Percentiles rank a stretch among this genome's conserved stretches.
Evolutionary conservation across 768 basidiomycete species (phyloP).

Genomic region (Hypholoma fasciculare): DNA sequence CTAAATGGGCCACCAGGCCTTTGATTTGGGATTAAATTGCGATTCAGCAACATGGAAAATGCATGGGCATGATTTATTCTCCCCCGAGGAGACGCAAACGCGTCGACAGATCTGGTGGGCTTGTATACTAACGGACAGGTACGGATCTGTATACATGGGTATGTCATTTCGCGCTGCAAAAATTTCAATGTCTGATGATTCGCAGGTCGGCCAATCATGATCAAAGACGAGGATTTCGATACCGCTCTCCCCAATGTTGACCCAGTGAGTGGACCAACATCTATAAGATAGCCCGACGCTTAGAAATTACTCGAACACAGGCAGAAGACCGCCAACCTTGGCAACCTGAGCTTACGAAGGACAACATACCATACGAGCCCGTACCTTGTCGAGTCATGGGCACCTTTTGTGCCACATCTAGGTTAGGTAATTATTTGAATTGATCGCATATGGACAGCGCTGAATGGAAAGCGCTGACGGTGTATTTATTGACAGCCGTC

Average conservation of each 20-base stretch:
- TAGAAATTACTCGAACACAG: slow-evolving; percentile 31
- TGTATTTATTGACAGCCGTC: slow-evolving; percentile 41
- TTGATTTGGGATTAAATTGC: slow-evolving; percentile 81
- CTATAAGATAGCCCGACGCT: background rate
- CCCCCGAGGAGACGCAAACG: slow-evolving; percentile 64
- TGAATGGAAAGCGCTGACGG: background rate
- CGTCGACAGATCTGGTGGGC: slow-evolving; percentile 82
- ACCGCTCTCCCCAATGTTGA: slow-evolving; percentile 58
- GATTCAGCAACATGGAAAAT: slow-evolving; percentile 75
- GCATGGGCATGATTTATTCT: slow-evolving; percentile 60
- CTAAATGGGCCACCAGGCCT: slow-evolving; percentile 46
- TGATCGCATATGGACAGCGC: background rate
- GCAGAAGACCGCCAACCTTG: slow-evolving; percentile 58
- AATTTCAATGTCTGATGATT: slow-evolving; percentile 6
- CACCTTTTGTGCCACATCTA: slow-evolving; percentile 55
- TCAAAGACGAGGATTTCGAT: slow-evolving; percentile 71
- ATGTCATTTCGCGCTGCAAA: slow-evolving; percentile 12
- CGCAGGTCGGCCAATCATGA: slow-evolving; percentile 64
- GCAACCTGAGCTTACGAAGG: slow-evolving; percentile 43
- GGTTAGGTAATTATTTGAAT: slow-evolving; percentile 49
- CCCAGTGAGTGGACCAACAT: slow-evolving; percentile 37
- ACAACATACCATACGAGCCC: slow-evolving; percentile 44
- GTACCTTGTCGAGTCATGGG: slow-evolving; percentile 49
- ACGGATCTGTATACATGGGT: slow-evolving; percentile 79
- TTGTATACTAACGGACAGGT: slow-evolving; percentile 70